Base-by-base conservation (phyloP, 2,329 filamentous ascomycete genomes). In the Scedosporium boydii region DNA sequence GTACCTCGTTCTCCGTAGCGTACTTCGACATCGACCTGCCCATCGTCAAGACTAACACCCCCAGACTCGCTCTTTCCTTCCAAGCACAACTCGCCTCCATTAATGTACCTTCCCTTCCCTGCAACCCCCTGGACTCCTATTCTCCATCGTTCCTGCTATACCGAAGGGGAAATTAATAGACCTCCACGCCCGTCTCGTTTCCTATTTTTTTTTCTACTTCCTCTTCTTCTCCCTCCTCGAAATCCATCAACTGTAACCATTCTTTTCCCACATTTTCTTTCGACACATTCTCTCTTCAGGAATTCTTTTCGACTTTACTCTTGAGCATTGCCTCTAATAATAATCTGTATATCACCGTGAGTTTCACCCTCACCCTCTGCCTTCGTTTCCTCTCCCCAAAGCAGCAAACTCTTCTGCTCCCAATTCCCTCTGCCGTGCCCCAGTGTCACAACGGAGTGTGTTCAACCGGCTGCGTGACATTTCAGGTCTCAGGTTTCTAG, bases 91-190 rank as follows among this genome's bases (percentile, higher is more conserved):
- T 38, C 34, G 34, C 34, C 10, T 38, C 34, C 34, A 38, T 38
- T 10, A 14, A 38, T 27, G 51, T 14, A 18, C 51, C 12, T 23
- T 55, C 44, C 44, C 44, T 55, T 55, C 51, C 51, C 51, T 55
- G 51, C 7, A 18, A 55, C 18, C 51, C 18, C 51, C 51, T 23
- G 51, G 51, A 6, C 51, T 55, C 18, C 23, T 38, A 38, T 38
- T 14, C 34, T 38, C 51, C 18, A 55, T 23, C 12, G 51, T 27
- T 55, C 51, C 51, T 55, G 23, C 51, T 55, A 55, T 55, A 23
- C 51, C 51, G 51, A 55, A 55, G 18, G 23, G 23, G 51, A 55
- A 55, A 55, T 55, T 55, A 55, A 55, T 55, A 55, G 51, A 55
- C 51, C 51, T 55, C 23, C 51, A 18, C 51, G 18, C 51, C 51